Evolutionary conservation across 2,329 filamentous ascomycete species (phyloP).

Genomic region (Colletotrichum sojae): DNA sequence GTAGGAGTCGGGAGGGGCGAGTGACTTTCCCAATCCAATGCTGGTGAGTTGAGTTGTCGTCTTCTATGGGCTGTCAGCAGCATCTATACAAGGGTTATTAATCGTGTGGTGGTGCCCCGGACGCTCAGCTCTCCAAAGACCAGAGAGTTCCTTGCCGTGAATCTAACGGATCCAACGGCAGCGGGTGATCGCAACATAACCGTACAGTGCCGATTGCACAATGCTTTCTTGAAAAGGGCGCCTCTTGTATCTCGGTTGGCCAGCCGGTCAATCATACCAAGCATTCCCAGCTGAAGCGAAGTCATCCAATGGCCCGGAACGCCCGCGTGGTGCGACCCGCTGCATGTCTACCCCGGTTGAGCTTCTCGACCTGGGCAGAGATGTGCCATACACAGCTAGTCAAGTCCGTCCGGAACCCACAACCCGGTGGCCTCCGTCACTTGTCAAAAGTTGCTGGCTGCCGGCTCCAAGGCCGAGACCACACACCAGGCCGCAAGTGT

Average conservation of each 20-base stretch:
- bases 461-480: background rate
- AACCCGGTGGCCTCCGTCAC: constrained; percentile 16
- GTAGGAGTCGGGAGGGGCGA: background rate
- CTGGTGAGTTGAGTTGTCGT: constrained; percentile 9
- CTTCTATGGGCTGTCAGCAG: constrained; percentile 1
- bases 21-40: background rate
- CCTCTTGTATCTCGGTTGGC: background rate
- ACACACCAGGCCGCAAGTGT: constrained; percentile 27
- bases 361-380: background rate
- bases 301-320: constrained; percentile 15
- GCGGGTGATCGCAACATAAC: background rate
- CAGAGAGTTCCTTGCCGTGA: background rate
- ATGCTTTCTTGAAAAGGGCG: background rate
- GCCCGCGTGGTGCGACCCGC: constrained; percentile 14
- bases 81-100: constrained; percentile 1
- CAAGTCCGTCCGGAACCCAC: constrained; percentile 6
- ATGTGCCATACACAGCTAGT: constrained; percentile 8
- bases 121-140: too few species aligned
- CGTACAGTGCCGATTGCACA: background rate
- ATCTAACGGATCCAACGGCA: background rate
- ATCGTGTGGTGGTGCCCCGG: background rate
- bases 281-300: background rate
- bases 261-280: constrained; percentile 15
- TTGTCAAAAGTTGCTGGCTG: constrained; percentile 31
- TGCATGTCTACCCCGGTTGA: constrained; percentile 16